These are phyloP conservation scores for Quillaja saponaria DNA, from an alignment of 306 rosid genomes.

Conservation along the genomic window DNA sequence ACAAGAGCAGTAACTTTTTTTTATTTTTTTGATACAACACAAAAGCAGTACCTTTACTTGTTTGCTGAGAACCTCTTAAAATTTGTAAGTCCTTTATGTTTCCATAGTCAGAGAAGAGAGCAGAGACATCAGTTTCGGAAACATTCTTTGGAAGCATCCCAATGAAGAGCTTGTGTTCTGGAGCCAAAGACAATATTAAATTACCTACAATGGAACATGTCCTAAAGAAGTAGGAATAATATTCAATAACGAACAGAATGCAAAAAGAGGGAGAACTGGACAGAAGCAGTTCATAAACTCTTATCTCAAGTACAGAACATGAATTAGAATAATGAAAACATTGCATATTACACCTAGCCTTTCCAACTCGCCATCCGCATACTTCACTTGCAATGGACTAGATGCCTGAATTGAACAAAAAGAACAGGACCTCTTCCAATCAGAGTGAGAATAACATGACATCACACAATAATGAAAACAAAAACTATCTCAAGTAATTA, in stretches of 20 bases:
- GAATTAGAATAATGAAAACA: conserved; percentile 30
- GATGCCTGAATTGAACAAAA: conserved; percentile 77
- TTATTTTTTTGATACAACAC: no score
- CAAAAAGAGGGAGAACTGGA: conserved; percentile 16
- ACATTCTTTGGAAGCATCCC: conserved; percentile 99
- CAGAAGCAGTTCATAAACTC: conserved; percentile 23
- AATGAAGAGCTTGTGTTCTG: conserved; percentile 93
- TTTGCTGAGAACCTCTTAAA: conserved; percentile 92
- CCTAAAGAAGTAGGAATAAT: conserved; percentile 17
- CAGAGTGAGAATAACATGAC: conserved; percentile 31
- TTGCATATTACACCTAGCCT: conserved; percentile 68
- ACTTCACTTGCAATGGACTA: conserved; percentile 99
- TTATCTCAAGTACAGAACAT: conserved; percentile 22
- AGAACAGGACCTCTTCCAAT: conserved; percentile 32
- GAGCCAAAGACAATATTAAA: conserved; percentile 29
- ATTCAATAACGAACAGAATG: conserved; percentile 16
- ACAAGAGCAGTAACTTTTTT: conserved; percentile 63
- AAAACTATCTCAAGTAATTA: conserved; percentile 6
- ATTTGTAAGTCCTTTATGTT: conserved; percentile 84
- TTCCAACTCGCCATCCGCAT: conserved; percentile 99
- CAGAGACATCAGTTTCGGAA: conserved; percentile 75
- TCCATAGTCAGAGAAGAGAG: conserved; percentile 75
- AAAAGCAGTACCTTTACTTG: conserved; percentile 75
- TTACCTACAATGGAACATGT: conserved; percentile 29
- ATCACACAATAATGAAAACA: conserved; percentile 27